Percentiles rank a stretch among this genome's conserved stretches.
These are phyloP conservation scores for Aspergillus felis DNA, from an alignment of 2,329 filamentous ascomycete genomes.

Conservation along the genomic window DNA sequence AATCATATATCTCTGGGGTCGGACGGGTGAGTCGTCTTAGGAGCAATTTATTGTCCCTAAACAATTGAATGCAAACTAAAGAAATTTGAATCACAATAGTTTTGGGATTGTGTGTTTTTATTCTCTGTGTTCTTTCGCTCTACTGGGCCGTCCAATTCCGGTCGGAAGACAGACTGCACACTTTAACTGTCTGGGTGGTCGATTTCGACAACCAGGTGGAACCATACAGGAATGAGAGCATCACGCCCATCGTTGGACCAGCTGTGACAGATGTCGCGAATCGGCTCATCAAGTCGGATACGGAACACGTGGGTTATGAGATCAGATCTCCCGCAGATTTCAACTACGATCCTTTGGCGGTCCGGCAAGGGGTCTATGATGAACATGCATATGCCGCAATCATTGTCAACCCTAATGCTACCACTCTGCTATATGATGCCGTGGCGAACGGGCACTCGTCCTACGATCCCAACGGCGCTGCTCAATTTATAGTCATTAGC, in stretches of 20 bases:
- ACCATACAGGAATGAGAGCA: conserved; percentile 46
- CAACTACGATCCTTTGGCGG: conserved; percentile 52
- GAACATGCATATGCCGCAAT: conserved; percentile 59
- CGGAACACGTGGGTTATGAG: conserved; percentile 48
- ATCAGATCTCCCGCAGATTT: conserved; percentile 50
- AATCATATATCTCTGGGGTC: conserved; percentile 21
- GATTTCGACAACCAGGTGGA: conserved; percentile 58
- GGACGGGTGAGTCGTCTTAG: conserved; percentile 16
- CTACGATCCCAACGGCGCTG: conserved; percentile 58
- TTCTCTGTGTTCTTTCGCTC: conserved; percentile 54
- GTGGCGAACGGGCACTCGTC: conserved; percentile 52
- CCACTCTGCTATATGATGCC: conserved; percentile 53
- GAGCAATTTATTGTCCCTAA: background rate
- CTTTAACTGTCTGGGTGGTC: conserved; percentile 55
- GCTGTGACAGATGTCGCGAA: conserved; percentile 46
- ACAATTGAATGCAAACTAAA: conserved; percentile 1
- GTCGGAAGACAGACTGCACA: conserved; percentile 46
- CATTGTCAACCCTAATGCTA: conserved; percentile 61
- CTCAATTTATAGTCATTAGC: conserved; percentile 54
- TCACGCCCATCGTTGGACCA: conserved; percentile 52
- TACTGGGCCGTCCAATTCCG: conserved; percentile 59
- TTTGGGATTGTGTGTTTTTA: conserved; percentile 51
- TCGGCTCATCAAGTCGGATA: conserved; percentile 37
- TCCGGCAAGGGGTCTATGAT: conserved; percentile 58
- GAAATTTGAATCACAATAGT: conserved; percentile 9